phyloP scores from a whole-genome alignment of 768 basidiomycete species.

The Psilocybe sp. region DNA sequence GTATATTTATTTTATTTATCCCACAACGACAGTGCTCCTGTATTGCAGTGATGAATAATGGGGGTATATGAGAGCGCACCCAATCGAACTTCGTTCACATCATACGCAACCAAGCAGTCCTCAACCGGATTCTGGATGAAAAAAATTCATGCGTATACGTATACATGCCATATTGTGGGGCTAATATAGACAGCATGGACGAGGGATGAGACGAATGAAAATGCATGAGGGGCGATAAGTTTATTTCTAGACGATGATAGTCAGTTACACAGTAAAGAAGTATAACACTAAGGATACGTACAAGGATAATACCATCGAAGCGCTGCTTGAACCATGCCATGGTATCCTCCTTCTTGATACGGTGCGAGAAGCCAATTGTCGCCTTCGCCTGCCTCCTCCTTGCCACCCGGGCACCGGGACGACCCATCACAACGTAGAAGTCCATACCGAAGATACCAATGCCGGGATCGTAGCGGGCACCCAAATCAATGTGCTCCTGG shows the following conservation, averaged over 20 bases:
- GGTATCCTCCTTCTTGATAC: slow-evolving; percentile 93
- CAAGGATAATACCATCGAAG: slow-evolving; percentile 96
- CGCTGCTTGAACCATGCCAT: slow-evolving; percentile 99
- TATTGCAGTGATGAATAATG: background rate
- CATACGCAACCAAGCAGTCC: background rate
- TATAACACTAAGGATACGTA: slow-evolving; percentile 34
- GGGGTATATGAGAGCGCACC: background rate
- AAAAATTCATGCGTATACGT: slow-evolving; percentile 26
- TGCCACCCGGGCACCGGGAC: slow-evolving; percentile 90
- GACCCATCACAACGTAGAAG: slow-evolving; percentile 97
- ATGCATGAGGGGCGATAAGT: slow-evolving; percentile 11
- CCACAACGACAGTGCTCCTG: background rate
- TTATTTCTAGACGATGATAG: slow-evolving; percentile 29
- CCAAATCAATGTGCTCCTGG: slow-evolving; percentile 98
- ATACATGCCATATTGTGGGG: slow-evolving; percentile 29
- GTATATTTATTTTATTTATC: background rate
- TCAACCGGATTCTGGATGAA: slow-evolving; percentile 10
- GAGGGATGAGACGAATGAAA: slow-evolving; percentile 14
- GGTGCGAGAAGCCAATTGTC: slow-evolving; percentile 83
- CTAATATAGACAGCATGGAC: slow-evolving; percentile 28
- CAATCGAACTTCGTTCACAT: background rate
- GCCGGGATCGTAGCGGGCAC: slow-evolving; percentile 95
- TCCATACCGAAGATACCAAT: slow-evolving; percentile 99
- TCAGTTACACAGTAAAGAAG: slow-evolving; percentile 7
- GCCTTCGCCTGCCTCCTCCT: slow-evolving; percentile 87